Evolutionary conservation across 1,284 basidiomycete species (phyloP).

Genomic region (Cystobasidium slooffiae): DNA sequence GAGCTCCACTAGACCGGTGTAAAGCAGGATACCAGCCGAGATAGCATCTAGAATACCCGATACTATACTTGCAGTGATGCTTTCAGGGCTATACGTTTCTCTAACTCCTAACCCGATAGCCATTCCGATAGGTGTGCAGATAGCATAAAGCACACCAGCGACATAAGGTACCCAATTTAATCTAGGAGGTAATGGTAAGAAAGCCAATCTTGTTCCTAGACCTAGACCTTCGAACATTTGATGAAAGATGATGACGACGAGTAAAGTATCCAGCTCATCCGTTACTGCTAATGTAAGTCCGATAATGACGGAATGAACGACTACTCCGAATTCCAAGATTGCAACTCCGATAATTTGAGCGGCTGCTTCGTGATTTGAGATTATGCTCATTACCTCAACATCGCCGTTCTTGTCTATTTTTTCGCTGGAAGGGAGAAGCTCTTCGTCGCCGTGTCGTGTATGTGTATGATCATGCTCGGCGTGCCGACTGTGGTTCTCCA

Average conservation of each 20-base stretch:
- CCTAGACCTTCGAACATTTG: constrained; percentile 81
- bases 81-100: constrained; percentile 77
- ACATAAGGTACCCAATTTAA: constrained; percentile 69
- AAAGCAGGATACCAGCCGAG: constrained; percentile 85
- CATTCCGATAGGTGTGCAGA: constrained; percentile 82
- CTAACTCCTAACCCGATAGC: constrained; percentile 84
- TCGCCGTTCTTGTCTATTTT: constrained; percentile 26
- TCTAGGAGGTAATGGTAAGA: constrained; percentile 66
- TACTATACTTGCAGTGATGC: constrained; percentile 74
- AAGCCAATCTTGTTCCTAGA: constrained; percentile 76
- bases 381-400: constrained; percentile 4
- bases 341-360: constrained; percentile 84
- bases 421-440: constrained; percentile 17
- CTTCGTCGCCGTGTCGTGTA: constrained; percentile 26
- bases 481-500: constrained; percentile 24
- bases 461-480: constrained; percentile 32
- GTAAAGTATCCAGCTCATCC: constrained; percentile 77
- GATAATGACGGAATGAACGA: constrained; percentile 68
- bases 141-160: constrained; percentile 71
- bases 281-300: constrained; percentile 91
- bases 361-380: constrained; percentile 59
- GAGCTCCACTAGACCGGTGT: constrained; percentile 81
- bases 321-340: constrained; percentile 83
- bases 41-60: constrained; percentile 82
- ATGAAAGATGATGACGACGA: constrained; percentile 80